A percentile compares a stretch with the other conserved stretches of the same genome.
These are phyloP conservation scores for Chrysophaeum taylorii DNA, from an alignment of 352 stramenopile species.

Conservation along the genomic window DNA sequence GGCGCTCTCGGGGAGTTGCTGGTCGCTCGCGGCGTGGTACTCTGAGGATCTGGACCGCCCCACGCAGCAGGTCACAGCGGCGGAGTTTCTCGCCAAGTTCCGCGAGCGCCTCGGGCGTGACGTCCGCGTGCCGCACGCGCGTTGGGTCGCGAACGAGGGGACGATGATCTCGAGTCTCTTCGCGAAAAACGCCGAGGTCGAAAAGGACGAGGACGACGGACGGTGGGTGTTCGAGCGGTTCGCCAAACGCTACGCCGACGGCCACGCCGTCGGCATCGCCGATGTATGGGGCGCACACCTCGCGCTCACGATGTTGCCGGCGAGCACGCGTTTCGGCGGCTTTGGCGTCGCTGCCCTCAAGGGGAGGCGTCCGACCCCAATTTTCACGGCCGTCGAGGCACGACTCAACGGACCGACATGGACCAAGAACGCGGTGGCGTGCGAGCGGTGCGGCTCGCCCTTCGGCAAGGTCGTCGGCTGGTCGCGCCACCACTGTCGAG, in stretches of 20 bases:
- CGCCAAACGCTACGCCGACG: not conserved
- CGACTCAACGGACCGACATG: not conserved
- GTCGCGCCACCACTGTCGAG: not conserved
- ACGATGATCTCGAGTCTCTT: not conserved
- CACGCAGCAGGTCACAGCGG: too few relatives aligned
- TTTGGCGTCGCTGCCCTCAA: not conserved
- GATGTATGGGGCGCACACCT: constrained; percentile 5
- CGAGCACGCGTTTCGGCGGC: not conserved
- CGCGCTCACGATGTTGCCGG: not conserved
- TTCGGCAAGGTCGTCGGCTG: not conserved
- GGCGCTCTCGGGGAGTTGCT: not conserved
- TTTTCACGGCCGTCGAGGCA: not conserved
- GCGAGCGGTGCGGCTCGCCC: not conserved
- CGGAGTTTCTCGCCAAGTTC: not conserved
- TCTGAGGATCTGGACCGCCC: not conserved
- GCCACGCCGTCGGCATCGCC: not conserved
- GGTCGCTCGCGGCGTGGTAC: not conserved
- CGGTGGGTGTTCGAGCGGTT: not conserved
- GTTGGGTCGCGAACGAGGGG: not conserved
- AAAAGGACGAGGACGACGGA: too few relatives aligned
- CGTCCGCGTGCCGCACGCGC: not conserved
- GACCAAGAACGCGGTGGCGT: not conserved
- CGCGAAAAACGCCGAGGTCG: not conserved
- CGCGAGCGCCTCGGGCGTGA: not conserved
- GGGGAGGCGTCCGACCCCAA: not conserved